Evolutionary conservation across 192 early-diverging fungal genomes (phyloP), one percentile per base, ranked within the genome.

Genomic region (Umbelopsis ramanniana): DNA sequence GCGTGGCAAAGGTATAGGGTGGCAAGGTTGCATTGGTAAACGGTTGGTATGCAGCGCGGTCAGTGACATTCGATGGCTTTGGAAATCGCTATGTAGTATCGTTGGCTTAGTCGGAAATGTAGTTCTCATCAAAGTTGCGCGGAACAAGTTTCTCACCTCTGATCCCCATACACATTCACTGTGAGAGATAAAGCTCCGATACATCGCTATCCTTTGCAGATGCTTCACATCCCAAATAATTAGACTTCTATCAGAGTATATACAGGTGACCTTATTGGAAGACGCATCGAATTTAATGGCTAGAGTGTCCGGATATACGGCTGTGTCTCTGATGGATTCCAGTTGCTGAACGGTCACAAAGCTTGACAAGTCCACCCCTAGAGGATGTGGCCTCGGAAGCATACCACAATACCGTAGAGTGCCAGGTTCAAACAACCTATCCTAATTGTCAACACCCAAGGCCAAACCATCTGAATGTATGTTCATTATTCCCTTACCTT

Each of bases 91-190:
- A 83, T 3, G 88, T 90, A n/a, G 82, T 81, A 79, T 90, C 88
- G 15, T 88, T 85, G 0, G 86, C 89, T 87, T 87, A 17, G 89
- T 89, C 0, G 82, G 70, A 72, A 91, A 91, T 4, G 82, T 81
- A 66, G 85, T 81, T 38, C 8, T 63, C 29, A 29, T 3, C 29
- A 29, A 3, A 29, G 29, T 19, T n/a, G n/a, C 14, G 26, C 29
- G 33, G 33, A 26, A n/a, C 10, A 14, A 35, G 3, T 17, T 29
- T 29, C 48, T 76, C 86, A 92, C 90, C 87, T 95, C 90, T n/a
- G 90, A 87, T 17, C 93, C 93, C 92, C 92, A 95, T 12, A 95
- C 84, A 75, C 90, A 91, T 71, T 93, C 93, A 54, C 84, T 86
- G 48, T 95, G 93, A 57, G 75, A 87, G 23, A 90, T 52, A 66